Evolutionary conservation across 2,329 filamentous ascomycete genomes (phyloP), one percentile per base, ranked within the genome.

Genomic region (Cordyceps farinosa): DNA sequence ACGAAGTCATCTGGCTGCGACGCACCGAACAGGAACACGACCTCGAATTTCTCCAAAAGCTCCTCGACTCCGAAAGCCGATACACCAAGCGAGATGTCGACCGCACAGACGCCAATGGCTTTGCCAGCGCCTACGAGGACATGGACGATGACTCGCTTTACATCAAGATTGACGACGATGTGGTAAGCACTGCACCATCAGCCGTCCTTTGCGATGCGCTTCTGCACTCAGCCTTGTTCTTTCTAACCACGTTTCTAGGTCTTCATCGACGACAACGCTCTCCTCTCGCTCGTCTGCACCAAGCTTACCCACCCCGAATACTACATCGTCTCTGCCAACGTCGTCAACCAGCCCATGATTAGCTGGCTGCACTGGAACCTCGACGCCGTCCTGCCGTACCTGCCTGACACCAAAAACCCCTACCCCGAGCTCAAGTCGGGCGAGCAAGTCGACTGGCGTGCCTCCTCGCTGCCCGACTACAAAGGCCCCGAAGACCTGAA

Each of bases 341-440:
- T 87, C 29, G 74, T 86, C 66, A 86, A 86, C 65, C 81, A 83
- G 55, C 83, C 82, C 15, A 76, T 82, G 11, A 79, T 84, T 38
- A 78, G 78, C 55, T 80, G 81, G 73, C 74, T 86, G 22, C 84
- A 87, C 67, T 80, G 79, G 68, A 83, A 83, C 63, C 74, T 82
- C 9, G 81, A 80, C 5, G 79, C 80, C 22, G 76, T 84, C 27
- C 75, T 80, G 56, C 80, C 83, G 3, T 86, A 84, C 69, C 76
- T 84, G 27, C 82, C 83, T 3, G 83, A 84, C 55, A 66, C 73
- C 15, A 69, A 68, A 42, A 65, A 67, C 15, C 68, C 70, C 5
- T 66, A 66, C 5, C 67, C 68, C 10, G 48, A 68, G 13, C 67
- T 70, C 3, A 69, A 74, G 32, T 67, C 74, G 34, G 67, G 55